Base-by-base conservation (phyloP, 2,329 filamentous ascomycete species). In the Fusarium newnesense region DNA sequence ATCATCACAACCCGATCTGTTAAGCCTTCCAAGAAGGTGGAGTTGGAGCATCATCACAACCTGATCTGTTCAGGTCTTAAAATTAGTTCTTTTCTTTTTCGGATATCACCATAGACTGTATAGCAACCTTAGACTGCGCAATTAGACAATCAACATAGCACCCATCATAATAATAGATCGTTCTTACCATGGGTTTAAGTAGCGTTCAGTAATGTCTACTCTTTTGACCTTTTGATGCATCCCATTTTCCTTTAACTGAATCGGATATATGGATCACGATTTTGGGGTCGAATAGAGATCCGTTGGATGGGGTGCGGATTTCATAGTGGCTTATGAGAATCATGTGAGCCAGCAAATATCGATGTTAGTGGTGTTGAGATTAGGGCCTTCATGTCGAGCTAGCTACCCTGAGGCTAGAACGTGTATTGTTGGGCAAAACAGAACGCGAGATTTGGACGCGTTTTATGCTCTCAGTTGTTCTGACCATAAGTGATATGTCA, bases 1-100 rank as follows among this genome's bases (percentile, higher is more conserved):
- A 26, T 5, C 1, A 36, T 36, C 8, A 6, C 46, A 54, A 36
- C 18, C 8, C 36, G 58, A 40, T n/a, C 15, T 28, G 9, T 49
- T n/a, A 86, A 86, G 81, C 81, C 81, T 12, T 84, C 84, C 4
- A 87, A 86, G 80, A 85, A 83, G 78, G 84, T 84, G 1, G 81
- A 84, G 76, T 78, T 68, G 34, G 13, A 61, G 15, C 6, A 26
- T 5, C 1, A 36, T 36, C 7, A 7, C 47, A 56, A 30, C 19
- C 9, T 43, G 59, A 34, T 24, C 30, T 12, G 28, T 15, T 10
- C 21, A 16, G 47, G 21, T 34, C 8, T 9, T 19, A 40, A 15
- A 40, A 36, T 15, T 16, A 24, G 40, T 43, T 21, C 32, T 11
- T 24, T 63, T 50, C 11, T 5, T 3, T 16, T 50, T 36, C 50